These are phyloP conservation scores for Avena atlantica DNA, from an alignment of 176 grass and related monocot species.

Conservation along the genomic window DNA sequence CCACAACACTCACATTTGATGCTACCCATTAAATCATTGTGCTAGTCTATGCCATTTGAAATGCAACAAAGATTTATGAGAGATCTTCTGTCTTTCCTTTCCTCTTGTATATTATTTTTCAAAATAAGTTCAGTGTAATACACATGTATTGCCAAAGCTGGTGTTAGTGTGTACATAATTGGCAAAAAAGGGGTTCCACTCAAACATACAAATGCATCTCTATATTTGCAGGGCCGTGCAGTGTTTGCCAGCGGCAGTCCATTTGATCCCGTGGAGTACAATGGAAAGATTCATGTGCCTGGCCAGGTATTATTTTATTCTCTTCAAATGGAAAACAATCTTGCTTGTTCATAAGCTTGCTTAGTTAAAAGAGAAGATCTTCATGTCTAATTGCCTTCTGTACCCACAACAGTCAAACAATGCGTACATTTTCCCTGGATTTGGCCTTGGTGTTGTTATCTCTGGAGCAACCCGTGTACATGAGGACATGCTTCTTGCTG, in stretches of 20 bases:
- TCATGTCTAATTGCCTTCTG: slow-evolving; percentile 35
- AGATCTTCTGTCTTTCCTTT: slow-evolving; percentile 1
- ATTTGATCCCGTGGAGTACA: slow-evolving; percentile 82
- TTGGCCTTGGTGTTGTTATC: slow-evolving; percentile 88
- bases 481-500: slow-evolving; percentile 97
- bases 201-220: slow-evolving; percentile 11
- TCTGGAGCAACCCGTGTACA: slow-evolving; percentile 90
- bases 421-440: slow-evolving; percentile 98
- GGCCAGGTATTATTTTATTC: slow-evolving; percentile 78
- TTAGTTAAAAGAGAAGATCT: background rate
- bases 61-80: background rate
- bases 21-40: background rate
- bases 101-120: background rate
- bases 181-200: too few species aligned
- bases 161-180: background rate
- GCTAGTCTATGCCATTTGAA: background rate
- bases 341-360: background rate
- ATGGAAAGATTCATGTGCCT: slow-evolving; percentile 72
- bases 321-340: background rate
- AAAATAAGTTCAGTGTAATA: background rate
- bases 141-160: background rate
- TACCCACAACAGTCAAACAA: slow-evolving; percentile 76
- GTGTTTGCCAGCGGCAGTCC: slow-evolving; percentile 99
- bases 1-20: slow-evolving; percentile 16
- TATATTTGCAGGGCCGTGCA: slow-evolving; percentile 69